Conservation (phyloP, 1,284 basidiomycete species). For the Mixia osmundae region DNA sequence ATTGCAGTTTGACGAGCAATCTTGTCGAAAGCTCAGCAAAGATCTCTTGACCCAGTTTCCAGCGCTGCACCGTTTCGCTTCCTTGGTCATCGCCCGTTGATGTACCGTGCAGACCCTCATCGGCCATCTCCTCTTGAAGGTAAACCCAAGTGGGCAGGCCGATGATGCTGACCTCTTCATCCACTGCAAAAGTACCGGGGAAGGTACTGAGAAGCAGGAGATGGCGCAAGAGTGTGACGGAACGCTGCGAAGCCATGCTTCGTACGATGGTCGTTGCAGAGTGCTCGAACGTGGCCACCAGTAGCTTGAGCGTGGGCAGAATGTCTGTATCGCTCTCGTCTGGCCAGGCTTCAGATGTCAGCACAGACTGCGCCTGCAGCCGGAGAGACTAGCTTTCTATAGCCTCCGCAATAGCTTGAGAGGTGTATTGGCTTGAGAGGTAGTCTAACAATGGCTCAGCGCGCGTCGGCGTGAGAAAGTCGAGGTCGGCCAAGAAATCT, state of each 20-base stretch:
- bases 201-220: slow-evolving; percentile 12
- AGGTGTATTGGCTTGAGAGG: too few relatives aligned
- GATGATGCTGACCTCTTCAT: slow-evolving; percentile 14
- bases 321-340: slow-evolving; percentile 6
- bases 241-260: slow-evolving; percentile 4
- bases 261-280: slow-evolving; percentile 7
- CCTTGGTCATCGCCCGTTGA: too few relatives aligned
- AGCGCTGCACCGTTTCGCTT: neutral
- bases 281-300: slow-evolving; percentile 11
- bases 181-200: slow-evolving; percentile 12
- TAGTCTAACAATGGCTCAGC: slow-evolving; percentile 11
- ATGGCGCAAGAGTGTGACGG: slow-evolving; percentile 1
- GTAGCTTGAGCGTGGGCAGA: slow-evolving; percentile 12
- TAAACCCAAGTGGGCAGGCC: slow-evolving; percentile 13
- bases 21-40: slow-evolving; percentile 13
- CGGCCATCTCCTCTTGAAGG: slow-evolving; percentile 16
- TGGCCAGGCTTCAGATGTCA: too few relatives aligned
- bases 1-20: slow-evolving; percentile 9
- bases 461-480: slow-evolving; percentile 6
- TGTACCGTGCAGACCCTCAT: too few relatives aligned
- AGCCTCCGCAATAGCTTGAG: too few relatives aligned
- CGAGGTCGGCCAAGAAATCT: slow-evolving; percentile 14
- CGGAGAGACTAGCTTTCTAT: too few relatives aligned
- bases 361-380: too few relatives aligned
- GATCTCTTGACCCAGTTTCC: too few relatives aligned